Conservation (phyloP, 2,329 filamentous ascomycete species). For the Aureobasidium uvarum region DNA sequence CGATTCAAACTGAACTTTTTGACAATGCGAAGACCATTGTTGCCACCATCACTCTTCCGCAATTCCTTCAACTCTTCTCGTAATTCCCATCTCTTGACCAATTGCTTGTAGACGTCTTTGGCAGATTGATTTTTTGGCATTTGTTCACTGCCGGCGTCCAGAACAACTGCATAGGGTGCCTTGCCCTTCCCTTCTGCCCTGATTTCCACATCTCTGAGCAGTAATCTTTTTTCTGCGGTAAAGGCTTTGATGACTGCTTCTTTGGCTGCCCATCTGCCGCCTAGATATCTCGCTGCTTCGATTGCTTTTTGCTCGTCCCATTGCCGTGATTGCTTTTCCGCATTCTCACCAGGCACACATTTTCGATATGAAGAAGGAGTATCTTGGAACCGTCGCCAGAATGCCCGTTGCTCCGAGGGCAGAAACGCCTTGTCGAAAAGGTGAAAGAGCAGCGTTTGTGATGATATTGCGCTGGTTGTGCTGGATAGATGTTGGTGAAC, state of each 20-base stretch:
- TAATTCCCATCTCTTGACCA: not conserved
- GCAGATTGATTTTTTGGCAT: not conserved
- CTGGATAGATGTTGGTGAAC: not conserved
- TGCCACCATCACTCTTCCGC: not conserved
- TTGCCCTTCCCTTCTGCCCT: not conserved
- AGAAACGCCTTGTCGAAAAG: constrained; percentile 21
- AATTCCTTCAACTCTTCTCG: not conserved
- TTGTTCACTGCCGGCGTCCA: not conserved
- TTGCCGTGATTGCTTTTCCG: not conserved
- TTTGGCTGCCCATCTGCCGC: constrained; percentile 52
- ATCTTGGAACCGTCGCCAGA: not conserved
- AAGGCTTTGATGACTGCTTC: constrained; percentile 51
- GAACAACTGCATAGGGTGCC: constrained; percentile 18
- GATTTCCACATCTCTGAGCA: constrained; percentile 44
- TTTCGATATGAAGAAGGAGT: not conserved
- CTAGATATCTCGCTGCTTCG: not conserved
- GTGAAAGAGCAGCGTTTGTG: not conserved
- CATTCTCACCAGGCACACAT: not conserved
- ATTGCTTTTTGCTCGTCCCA: not conserved
- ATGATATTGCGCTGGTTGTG: not conserved
- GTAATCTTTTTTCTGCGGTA: constrained; percentile 31
- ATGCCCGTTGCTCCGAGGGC: not conserved
- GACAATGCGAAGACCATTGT: not conserved
- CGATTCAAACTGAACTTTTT: not conserved
- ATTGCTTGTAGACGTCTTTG: not conserved